Evolutionary conservation across 495 filamentous ascomycete species (phyloP).

Genomic region (Talaromyces borbonicus): DNA sequence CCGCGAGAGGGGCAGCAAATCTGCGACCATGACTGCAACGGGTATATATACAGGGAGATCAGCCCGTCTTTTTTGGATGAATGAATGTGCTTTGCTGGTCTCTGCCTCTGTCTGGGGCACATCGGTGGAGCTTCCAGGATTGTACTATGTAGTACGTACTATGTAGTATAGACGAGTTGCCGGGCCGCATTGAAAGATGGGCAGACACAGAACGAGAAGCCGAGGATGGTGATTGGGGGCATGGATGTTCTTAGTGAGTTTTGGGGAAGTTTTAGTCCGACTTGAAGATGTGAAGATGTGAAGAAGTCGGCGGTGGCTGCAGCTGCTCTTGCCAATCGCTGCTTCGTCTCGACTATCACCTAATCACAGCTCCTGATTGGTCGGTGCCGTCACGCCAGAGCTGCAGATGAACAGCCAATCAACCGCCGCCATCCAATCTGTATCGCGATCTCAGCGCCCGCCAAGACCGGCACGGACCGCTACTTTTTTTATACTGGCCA

Average conservation of each 20-base stretch:
- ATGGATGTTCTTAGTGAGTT: too few species aligned
- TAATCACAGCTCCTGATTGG: not conserved
- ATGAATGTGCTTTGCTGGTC: too few species aligned
- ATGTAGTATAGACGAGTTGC: constrained; percentile 3
- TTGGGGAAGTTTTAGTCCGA: too few species aligned
- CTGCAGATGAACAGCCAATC: not conserved
- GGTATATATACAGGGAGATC: constrained; percentile 3
- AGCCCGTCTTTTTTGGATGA: not conserved
- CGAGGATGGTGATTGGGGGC: not conserved
- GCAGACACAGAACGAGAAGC: not conserved
- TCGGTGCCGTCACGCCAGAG: not conserved
- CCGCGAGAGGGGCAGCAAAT: not conserved
- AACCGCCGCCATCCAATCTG: not conserved
- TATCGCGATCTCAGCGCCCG: not conserved
- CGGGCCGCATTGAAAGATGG: not conserved
- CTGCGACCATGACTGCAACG: not conserved
- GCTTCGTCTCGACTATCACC: not conserved
- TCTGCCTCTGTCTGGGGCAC: not conserved
- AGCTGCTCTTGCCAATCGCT: not conserved
- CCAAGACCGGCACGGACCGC: not conserved
- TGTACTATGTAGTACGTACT: too few species aligned
- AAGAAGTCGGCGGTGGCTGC: not conserved
- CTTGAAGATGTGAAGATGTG: constrained; percentile 2
- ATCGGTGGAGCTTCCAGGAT: not conserved
- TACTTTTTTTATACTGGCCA: not conserved